Percentiles rank a stretch among this genome's conserved stretches.
These are phyloP conservation scores for Nakazawaea ishiwadae DNA, from an alignment of 805 yeast genomes.

Conservation along the genomic window DNA sequence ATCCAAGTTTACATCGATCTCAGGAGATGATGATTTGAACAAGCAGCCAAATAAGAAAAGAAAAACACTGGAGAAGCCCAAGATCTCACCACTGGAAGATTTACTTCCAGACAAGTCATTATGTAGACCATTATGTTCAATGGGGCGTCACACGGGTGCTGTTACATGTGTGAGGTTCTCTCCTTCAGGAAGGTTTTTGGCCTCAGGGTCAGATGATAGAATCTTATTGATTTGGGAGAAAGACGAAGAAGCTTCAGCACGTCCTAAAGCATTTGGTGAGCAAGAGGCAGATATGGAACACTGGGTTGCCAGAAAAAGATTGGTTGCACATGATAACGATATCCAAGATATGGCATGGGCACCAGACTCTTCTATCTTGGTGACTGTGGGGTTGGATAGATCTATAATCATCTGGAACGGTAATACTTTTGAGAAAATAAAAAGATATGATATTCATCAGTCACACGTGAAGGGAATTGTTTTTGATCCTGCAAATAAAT, in stretches of 20 bases:
- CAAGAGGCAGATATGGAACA: conserved; percentile 74
- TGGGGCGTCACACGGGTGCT: conserved; percentile 96
- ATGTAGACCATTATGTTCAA: conserved; percentile 72
- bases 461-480: conserved; percentile 95
- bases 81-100: conserved; percentile 14
- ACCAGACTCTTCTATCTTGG: conserved; percentile 86
- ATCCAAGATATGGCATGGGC: conserved; percentile 98
- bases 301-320: conserved; percentile 89
- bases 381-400: conserved; percentile 92
- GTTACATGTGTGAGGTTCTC: conserved; percentile 91
- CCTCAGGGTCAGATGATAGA: conserved; percentile 94
- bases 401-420: conserved; percentile 95
- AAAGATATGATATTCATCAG: conserved; percentile 87
- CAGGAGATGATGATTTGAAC: conserved; percentile 11
- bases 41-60: conserved; percentile 2
- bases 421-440: conserved; percentile 81
- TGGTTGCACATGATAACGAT: conserved; percentile 97
- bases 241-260: conserved; percentile 64
- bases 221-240: conserved; percentile 89
- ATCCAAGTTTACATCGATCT: conserved; percentile 29
- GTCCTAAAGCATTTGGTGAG: conserved; percentile 59
- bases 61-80: conserved; percentile 17
- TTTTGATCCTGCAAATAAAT: conserved; percentile 97
- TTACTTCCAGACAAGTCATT: conserved; percentile 24
- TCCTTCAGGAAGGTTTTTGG: conserved; percentile 86